Evolutionary conservation across 1,284 basidiomycete species (phyloP).

Genomic region (Apiotrichum domesticum): DNA sequence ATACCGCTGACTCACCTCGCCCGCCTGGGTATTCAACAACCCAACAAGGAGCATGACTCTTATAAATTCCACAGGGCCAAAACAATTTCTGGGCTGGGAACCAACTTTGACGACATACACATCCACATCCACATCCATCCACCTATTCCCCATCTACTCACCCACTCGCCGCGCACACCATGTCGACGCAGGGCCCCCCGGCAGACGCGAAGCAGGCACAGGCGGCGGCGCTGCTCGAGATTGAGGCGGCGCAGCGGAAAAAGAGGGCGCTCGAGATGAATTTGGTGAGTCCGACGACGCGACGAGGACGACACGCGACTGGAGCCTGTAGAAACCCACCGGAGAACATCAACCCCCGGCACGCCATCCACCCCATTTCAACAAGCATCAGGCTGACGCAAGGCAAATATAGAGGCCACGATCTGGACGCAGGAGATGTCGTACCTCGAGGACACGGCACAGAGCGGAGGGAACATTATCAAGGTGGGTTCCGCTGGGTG

Average conservation of each 20-base stretch:
- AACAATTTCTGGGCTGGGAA: too few species aligned
- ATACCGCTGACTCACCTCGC: too few species aligned
- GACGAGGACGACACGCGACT: neutral
- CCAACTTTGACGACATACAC: too few species aligned
- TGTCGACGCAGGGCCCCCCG: constrained; percentile 41
- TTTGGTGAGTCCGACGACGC: constrained; percentile 24
- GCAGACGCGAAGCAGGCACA: constrained; percentile 45
- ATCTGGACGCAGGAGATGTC: constrained; percentile 50
- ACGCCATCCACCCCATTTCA: neutral
- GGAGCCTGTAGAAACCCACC: neutral
- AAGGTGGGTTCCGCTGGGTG: constrained; percentile 29
- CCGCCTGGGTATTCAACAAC: too few species aligned
- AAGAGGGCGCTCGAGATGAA: constrained; percentile 38
- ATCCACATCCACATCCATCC: too few species aligned
- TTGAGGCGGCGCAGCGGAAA: constrained; percentile 36
- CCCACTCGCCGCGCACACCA: constrained; percentile 8
- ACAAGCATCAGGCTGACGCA: constrained; percentile 3
- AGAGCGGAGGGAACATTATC: constrained; percentile 47
- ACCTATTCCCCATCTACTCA: neutral
- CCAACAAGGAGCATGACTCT: too few species aligned
- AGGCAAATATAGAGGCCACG: constrained; percentile 48
- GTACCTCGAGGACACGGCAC: constrained; percentile 48
- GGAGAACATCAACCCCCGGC: too few species aligned
- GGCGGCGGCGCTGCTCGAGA: constrained; percentile 35
- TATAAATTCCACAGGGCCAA: too few species aligned